A percentile compares a stretch with the other conserved stretches of the same genome.
Conservation (phyloP, 2,329 filamentous ascomycete genomes). For the Hypomyces rosellus region DNA sequence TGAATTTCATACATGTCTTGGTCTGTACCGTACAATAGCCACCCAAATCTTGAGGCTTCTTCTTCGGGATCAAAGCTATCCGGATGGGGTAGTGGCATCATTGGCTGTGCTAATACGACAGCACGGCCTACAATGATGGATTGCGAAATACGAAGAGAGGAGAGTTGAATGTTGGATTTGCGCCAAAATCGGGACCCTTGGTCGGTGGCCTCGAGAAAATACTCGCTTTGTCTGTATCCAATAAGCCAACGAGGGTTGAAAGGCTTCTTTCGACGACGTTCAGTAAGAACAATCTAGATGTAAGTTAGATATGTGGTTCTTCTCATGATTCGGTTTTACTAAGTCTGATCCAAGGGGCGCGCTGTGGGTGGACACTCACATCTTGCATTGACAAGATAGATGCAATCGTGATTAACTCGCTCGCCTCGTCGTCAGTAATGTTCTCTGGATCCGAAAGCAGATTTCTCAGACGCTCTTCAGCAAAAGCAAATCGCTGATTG, state of each 20-base stretch:
- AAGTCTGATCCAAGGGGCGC: too few relatives aligned
- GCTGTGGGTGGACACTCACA: slow-evolving; percentile 18
- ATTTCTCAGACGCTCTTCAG: slow-evolving; percentile 24
- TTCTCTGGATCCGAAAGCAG: slow-evolving; percentile 22
- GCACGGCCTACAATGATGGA: slow-evolving; percentile 34
- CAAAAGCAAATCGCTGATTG: slow-evolving; percentile 26
- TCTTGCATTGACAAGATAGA: slow-evolving; percentile 35
- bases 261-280: slow-evolving; percentile 28
- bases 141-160: slow-evolving; percentile 30
- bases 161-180: slow-evolving; percentile 26
- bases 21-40: slow-evolving; percentile 32
- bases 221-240: slow-evolving; percentile 30
- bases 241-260: slow-evolving; percentile 31
- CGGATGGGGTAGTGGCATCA: slow-evolving; percentile 26
- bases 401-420: slow-evolving; percentile 31
- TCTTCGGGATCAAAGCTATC: slow-evolving; percentile 22
- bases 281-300: slow-evolving; percentile 29
- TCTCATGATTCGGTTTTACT: too few relatives aligned
- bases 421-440: slow-evolving; percentile 18
- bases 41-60: slow-evolving; percentile 29
- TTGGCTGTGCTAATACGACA: slow-evolving; percentile 34
- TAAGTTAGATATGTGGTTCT: neutral
- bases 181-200: slow-evolving; percentile 32
- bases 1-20: slow-evolving; percentile 32
- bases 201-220: slow-evolving; percentile 29